Evolutionary conservation across 2,329 filamentous ascomycete species (phyloP), one percentile per base, ranked within the genome.

Genomic region (Sporothrix euskadiensis): DNA sequence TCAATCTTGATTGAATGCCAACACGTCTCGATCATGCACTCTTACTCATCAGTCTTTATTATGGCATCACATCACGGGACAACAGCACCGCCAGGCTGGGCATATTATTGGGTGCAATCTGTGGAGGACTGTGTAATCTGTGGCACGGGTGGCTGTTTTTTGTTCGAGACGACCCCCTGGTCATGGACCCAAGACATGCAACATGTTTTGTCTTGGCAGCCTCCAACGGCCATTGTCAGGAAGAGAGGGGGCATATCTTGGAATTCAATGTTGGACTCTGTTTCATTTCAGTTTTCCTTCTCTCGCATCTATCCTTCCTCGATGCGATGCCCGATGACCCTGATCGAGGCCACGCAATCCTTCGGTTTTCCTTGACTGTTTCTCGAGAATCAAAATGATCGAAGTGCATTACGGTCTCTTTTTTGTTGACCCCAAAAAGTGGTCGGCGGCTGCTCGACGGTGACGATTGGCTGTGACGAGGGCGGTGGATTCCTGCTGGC

Each of bases 141-240:
- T 4, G 32, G 4, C 49, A 49, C 47, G 19, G 26, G 26, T 26
- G 26, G 1, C 26, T 26, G 26, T 26, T 26, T 26, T 9, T 4
- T 56, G 52, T 56, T 22, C 22, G 12, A 56, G 52, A 56, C 44
- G 19, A 19, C 61, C 61, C 61, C 39, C 30, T 4, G 35, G 57
- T 65, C 63, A 32, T 32, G 61, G 63, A 32, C 63, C 63, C 63
- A 35, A 68, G 22, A 68, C 26, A 35, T 68, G 65, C 65, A 52
- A 52, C 65, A 65, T 30, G 61, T 65, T 47, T 68, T 19, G 44
- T 68, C 65, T 68, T 68, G 65, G 65, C 65, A 26, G 61, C 61
- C 65, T 41, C 44, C 65, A 52, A 52, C 44, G 7, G 44, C 65
- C 44, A 49, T 68, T 49, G 19, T 2, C 19, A 65, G 30, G 10